A percentile compares a stretch with the other conserved stretches of the same genome.
These are phyloP conservation scores for Exophiala sideris DNA, from an alignment of 2,329 filamentous ascomycete species.

Conservation along the genomic window DNA sequence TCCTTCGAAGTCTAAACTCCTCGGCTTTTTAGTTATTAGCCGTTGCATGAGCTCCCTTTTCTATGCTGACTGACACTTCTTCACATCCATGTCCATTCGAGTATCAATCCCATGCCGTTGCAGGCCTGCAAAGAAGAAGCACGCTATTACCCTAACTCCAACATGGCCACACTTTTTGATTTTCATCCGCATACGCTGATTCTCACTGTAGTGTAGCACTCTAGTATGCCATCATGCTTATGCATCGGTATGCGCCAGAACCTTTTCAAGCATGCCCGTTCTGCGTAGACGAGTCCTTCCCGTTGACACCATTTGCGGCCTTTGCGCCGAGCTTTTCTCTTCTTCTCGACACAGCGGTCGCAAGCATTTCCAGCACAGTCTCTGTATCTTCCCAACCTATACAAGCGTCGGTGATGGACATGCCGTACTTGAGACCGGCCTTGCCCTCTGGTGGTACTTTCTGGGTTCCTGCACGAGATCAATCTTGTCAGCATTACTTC, in stretches of 20 bases:
- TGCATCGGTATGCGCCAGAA: background rate
- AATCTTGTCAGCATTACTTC: background rate
- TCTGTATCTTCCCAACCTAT: conserved; percentile 93
- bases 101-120: no score
- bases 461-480: conserved; percentile 32
- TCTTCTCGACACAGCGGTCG: conserved; percentile 73
- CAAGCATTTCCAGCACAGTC: conserved; percentile 70
- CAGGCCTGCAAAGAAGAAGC: no score
- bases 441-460: conserved; percentile 33
- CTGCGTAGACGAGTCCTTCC: background rate
- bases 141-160: no score
- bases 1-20: no score
- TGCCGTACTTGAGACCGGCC: conserved; percentile 33
- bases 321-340: conserved; percentile 46
- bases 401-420: conserved; percentile 52
- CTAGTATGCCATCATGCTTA: no score
- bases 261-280: conserved; percentile 12
- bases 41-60: no score
- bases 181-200: background rate
- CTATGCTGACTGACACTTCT: no score
- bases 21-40: no score
- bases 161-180: background rate
- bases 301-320: conserved; percentile 14
- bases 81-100: no score
- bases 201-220: no score